These are phyloP conservation scores for Fusarium longipes DNA, from an alignment of 2,329 filamentous ascomycete genomes.

Conservation along the genomic window DNA sequence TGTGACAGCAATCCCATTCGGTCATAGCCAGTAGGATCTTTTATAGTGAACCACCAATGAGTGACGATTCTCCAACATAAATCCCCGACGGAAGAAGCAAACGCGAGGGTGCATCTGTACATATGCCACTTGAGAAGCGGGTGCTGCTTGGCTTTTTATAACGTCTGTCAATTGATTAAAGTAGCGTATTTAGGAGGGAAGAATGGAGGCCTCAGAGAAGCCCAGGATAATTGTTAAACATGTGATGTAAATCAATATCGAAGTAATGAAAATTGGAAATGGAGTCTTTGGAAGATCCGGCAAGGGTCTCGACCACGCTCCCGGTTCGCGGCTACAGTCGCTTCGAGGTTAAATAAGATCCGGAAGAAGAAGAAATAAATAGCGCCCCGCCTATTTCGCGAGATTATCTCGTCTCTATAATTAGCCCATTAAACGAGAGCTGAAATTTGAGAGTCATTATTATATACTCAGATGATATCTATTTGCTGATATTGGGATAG, in stretches of 20 bases:
- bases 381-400: neutral
- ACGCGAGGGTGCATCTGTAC: neutral
- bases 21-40: neutral
- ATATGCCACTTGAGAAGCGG: neutral
- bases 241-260: conserved; percentile 9
- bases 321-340: neutral
- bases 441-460: neutral
- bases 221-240: conserved; percentile 4
- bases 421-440: neutral
- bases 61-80: neutral
- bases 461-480: neutral
- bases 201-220: neutral
- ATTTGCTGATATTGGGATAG: conserved; percentile 2
- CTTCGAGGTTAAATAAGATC: neutral
- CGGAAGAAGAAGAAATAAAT: neutral
- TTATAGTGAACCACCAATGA: neutral
- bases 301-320: conserved; percentile 17
- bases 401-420: conserved; percentile 2
- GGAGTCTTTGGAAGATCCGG: conserved; percentile 8
- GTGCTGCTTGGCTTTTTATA: neutral
- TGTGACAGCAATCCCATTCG: neutral
- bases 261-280: conserved; percentile 16
- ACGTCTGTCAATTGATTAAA: neutral
- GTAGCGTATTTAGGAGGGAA: neutral
- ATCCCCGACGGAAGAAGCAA: neutral